These are phyloP conservation scores for Olyra latifolia DNA, from an alignment of 176 grass and related monocot genomes.

Conservation along the genomic window DNA sequence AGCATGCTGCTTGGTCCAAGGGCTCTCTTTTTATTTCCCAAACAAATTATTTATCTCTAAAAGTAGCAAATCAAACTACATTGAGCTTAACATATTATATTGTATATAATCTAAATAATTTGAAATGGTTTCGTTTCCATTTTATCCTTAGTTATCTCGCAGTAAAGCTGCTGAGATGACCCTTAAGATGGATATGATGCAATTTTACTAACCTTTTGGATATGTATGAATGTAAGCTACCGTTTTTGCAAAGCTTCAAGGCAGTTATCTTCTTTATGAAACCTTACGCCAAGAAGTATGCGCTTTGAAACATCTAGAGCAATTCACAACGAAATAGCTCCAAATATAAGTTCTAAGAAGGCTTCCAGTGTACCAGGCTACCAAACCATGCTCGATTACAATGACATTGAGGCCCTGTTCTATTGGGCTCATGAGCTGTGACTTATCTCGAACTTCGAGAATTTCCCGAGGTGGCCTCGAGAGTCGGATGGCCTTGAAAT, in stretches of 20 bases:
- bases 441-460: too few relatives aligned
- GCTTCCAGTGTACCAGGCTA: neutral
- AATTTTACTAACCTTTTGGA: neutral
- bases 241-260: neutral
- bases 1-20: neutral
- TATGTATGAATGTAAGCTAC: neutral
- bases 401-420: too few relatives aligned
- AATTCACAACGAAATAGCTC: conserved; percentile 9
- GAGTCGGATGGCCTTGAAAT: too few relatives aligned
- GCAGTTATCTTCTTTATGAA: neutral
- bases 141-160: neutral
- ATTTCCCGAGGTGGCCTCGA: too few relatives aligned
- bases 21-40: neutral
- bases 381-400: neutral
- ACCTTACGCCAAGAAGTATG: neutral
- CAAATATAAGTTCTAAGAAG: neutral
- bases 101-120: neutral
- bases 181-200: neutral
- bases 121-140: neutral
- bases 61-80: neutral
- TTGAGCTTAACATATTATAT: neutral
- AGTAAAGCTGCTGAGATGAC: neutral
- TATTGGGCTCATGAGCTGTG: too few relatives aligned
- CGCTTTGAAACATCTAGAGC: neutral
- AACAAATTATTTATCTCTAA: neutral